A percentile compares a stretch with the other conserved stretches of the same genome.
Evolutionary conservation across 83 land plant genomes (phyloP).

Genomic region (Larix sibirica): DNA sequence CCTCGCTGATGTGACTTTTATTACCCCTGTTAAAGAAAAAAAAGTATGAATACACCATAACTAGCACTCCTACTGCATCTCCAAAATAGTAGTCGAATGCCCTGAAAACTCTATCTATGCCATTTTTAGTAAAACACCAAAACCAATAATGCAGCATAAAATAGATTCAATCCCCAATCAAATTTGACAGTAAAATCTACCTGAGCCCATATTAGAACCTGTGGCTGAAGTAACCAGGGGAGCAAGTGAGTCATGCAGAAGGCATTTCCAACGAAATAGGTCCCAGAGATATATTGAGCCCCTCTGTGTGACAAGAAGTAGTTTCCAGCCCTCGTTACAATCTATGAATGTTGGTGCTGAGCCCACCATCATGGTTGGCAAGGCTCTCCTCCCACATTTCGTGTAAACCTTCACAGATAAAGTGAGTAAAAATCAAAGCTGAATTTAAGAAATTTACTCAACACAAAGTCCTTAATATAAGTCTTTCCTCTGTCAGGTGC

Average conservation of each 20-base stretch:
- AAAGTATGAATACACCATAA: not conserved
- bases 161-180: too few relatives aligned
- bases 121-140: not conserved
- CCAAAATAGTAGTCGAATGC: not conserved
- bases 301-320: conserved; percentile 77
- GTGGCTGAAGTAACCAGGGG: conserved; percentile 51
- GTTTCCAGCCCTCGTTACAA: conserved; percentile 84
- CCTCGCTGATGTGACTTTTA: conserved; percentile 88
- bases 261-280: conserved; percentile 59
- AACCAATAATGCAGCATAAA: not conserved
- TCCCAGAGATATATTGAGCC: conserved; percentile 92
- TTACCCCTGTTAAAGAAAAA: conserved; percentile 41
- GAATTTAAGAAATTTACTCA: not conserved
- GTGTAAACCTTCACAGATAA: conserved; percentile 71
- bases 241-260: conserved; percentile 77
- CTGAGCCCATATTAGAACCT: conserved; percentile 46
- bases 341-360: conserved; percentile 90
- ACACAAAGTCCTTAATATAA: not conserved
- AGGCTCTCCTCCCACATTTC: conserved; percentile 88
- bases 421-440: too few relatives aligned
- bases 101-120: not conserved
- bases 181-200: conserved; percentile 13
- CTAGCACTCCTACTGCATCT: not conserved
- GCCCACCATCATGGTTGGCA: conserved; percentile 94
- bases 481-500: not conserved